Conservation (phyloP, 1,284 basidiomycete genomes). For the Apiotrichum laibachii region DNA sequence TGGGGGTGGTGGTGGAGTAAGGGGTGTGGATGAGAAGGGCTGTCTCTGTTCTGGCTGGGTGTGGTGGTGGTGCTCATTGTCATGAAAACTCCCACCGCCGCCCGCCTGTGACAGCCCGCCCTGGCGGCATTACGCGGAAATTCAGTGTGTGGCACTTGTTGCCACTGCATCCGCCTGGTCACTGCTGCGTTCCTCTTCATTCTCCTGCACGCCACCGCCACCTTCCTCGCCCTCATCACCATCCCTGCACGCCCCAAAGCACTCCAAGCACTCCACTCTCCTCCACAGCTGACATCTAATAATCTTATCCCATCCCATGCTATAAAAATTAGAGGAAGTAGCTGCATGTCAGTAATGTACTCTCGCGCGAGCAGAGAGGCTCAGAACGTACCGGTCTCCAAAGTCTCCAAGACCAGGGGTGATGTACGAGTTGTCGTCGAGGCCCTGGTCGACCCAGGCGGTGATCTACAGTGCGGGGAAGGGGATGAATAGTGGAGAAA, state of each 20-base stretch:
- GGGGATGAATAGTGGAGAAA: not conserved
- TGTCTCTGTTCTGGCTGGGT: not conserved
- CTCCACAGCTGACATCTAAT: constrained; percentile 4
- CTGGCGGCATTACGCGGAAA: not conserved
- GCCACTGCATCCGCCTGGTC: not conserved
- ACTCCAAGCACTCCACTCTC: not conserved
- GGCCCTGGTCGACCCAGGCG: constrained; percentile 93
- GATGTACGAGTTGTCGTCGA: constrained; percentile 68
- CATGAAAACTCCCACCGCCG: not conserved
- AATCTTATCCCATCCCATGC: constrained; percentile 1
- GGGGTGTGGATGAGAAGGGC: not conserved
- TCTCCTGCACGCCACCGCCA: not conserved
- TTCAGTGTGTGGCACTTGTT: not conserved
- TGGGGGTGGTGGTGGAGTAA: not conserved
- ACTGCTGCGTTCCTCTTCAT: not conserved
- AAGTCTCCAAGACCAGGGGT: constrained; percentile 89
- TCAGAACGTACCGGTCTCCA: constrained; percentile 62
- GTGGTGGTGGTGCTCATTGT: not conserved
- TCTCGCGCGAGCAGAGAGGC: too few species aligned
- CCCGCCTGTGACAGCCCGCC: too few species aligned
- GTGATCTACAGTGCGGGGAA: constrained; percentile 60
- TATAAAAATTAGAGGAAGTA: constrained; percentile 29
- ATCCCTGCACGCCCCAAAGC: not conserved
- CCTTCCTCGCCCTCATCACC: not conserved
- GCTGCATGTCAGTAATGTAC: constrained; percentile 5